Percentiles rank a stretch among this genome's conserved stretches.
Evolutionary conservation across 768 basidiomycete species (phyloP).

Genomic region (Holtermanniella nyarrowii): DNA sequence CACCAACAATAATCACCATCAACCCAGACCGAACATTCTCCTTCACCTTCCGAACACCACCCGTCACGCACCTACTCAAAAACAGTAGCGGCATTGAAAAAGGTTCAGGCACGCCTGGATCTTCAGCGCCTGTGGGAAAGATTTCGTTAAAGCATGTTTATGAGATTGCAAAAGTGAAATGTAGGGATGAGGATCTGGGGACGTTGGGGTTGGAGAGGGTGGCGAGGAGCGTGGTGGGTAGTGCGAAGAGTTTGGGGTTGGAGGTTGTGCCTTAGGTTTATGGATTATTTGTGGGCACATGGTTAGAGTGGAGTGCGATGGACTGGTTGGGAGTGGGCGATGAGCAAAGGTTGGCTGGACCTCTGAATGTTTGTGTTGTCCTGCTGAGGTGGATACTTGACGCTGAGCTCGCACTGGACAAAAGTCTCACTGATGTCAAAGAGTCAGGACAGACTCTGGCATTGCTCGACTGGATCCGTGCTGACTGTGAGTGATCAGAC

Average conservation of each 20-base stretch:
- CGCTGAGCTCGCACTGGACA: too few relatives aligned
- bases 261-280: slow-evolving; percentile 63
- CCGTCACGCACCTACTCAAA: slow-evolving; percentile 81
- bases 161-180: slow-evolving; percentile 97
- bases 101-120: slow-evolving; percentile 56
- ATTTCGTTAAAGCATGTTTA: slow-evolving; percentile 94
- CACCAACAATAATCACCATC: slow-evolving; percentile 84
- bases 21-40: slow-evolving; percentile 91
- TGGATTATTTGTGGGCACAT: not conserved
- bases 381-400: too few relatives aligned
- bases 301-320: too few relatives aligned
- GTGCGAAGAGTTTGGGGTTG: slow-evolving; percentile 77
- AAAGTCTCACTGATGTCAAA: too few relatives aligned
- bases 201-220: slow-evolving; percentile 78
- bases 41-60: slow-evolving; percentile 75
- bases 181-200: slow-evolving; percentile 76
- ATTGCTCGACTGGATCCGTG: too few relatives aligned
- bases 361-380: too few relatives aligned
- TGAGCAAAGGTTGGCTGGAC: too few relatives aligned
- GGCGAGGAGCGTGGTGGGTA: slow-evolving; percentile 76
- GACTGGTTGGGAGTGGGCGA: too few relatives aligned
- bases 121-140: slow-evolving; percentile 40
- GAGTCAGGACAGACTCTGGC: too few relatives aligned
- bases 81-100: slow-evolving; percentile 81
- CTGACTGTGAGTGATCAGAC: too few relatives aligned